Evolutionary conservation across 1,284 basidiomycete genomes (phyloP).

Genomic region (Mycena sp.): DNA sequence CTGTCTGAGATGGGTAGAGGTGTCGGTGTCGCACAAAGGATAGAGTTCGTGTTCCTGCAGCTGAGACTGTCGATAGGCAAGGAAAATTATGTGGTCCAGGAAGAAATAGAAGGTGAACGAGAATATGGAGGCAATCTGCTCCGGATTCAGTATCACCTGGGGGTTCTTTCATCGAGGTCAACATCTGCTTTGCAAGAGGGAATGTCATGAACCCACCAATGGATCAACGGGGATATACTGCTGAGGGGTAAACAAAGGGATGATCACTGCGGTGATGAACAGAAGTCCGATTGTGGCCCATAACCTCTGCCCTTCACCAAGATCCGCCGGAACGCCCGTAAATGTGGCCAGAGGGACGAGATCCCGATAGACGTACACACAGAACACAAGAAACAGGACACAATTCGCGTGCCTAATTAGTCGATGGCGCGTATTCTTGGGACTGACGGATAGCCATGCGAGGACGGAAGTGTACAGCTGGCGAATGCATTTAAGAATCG

Average conservation of each 20-base stretch:
- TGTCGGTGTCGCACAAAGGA: conserved; percentile 70
- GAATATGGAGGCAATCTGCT: conserved; percentile 74
- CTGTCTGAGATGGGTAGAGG: conserved; percentile 48
- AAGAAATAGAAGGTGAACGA: conserved; percentile 69
- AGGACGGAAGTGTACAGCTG: conserved; percentile 30
- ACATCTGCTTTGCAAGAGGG: conserved; percentile 15
- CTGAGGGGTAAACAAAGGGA: conserved; percentile 55
- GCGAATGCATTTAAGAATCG: not conserved
- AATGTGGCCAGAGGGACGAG: conserved; percentile 71
- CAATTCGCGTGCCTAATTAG: conserved; percentile 39
- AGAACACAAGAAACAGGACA: conserved; percentile 51
- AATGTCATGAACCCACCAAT: conserved; percentile 47
- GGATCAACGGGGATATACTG: conserved; percentile 57
- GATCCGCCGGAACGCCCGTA: conserved; percentile 47
- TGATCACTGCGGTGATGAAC: conserved; percentile 45
- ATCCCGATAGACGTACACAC: conserved; percentile 71
- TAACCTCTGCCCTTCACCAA: conserved; percentile 46
- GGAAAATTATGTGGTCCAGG: conserved; percentile 63
- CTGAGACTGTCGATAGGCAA: conserved; percentile 56
- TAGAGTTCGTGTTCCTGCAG: conserved; percentile 60
- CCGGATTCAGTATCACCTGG: conserved; percentile 64
- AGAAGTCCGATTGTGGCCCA: conserved; percentile 53
- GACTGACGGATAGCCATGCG: conserved; percentile 16
- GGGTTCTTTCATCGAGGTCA: conserved; percentile 40
- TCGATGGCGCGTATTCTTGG: conserved; percentile 9